Evolutionary conservation across 1,284 basidiomycete genomes (phyloP).

Genomic region (Lignosus rhinocerotis): DNA sequence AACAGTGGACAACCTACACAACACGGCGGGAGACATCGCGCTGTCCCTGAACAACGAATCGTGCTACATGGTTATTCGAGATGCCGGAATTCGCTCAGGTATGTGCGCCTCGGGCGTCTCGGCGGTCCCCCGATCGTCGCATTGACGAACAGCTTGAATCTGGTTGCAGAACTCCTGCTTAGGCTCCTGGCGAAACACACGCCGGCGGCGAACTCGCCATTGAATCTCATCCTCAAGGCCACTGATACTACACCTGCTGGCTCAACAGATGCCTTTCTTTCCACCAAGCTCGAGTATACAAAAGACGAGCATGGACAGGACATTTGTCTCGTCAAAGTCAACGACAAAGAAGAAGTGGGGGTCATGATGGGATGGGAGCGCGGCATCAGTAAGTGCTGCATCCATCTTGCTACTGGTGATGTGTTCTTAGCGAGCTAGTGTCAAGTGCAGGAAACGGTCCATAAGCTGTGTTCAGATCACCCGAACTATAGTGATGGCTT

Average conservation of each 20-base stretch:
- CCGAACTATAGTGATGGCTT: conserved; percentile 51
- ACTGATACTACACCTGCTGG: conserved; percentile 70
- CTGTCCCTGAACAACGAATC: conserved; percentile 78
- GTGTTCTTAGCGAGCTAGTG: conserved; percentile 29
- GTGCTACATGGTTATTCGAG: conserved; percentile 77
- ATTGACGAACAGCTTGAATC: neutral
- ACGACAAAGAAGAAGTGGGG: conserved; percentile 70
- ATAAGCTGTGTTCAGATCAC: conserved; percentile 57
- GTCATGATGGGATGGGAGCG: conserved; percentile 98
- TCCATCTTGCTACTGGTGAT: neutral
- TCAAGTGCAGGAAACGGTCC: conserved; percentile 70
- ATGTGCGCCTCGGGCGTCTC: conserved; percentile 18
- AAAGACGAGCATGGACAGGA: conserved; percentile 79
- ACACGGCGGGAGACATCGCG: conserved; percentile 88
- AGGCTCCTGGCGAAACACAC: conserved; percentile 53
- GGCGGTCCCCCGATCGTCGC: neutral
- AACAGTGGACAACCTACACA: conserved; percentile 73
- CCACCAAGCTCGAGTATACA: conserved; percentile 71
- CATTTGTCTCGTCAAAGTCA: conserved; percentile 74
- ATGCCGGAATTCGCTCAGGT: conserved; percentile 89
- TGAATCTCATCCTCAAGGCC: conserved; percentile 52
- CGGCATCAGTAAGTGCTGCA: conserved; percentile 61
- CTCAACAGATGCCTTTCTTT: conserved; percentile 77
- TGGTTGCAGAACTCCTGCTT: conserved; percentile 61
- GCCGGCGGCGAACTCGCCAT: conserved; percentile 37